Conservation (phyloP, 2,329 filamentous ascomycete species). For the Beauveria bassiana region DNA sequence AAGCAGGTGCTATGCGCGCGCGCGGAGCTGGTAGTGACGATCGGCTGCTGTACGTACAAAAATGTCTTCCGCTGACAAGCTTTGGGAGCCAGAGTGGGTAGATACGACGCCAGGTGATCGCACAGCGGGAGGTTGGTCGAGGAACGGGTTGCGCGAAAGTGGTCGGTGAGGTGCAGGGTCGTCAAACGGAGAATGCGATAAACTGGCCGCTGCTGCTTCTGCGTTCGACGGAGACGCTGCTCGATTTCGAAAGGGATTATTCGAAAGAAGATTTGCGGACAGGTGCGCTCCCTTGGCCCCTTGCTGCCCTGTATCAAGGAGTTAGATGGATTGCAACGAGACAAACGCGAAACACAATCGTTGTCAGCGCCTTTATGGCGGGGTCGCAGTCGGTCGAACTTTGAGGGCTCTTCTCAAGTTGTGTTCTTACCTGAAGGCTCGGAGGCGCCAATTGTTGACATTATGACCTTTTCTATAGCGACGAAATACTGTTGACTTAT, state of each 20-base stretch:
- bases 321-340: constrained; percentile 2
- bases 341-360: constrained; percentile 4
- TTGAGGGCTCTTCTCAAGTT: not conserved
- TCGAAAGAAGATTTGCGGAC: constrained; percentile 58
- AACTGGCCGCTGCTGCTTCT: constrained; percentile 20
- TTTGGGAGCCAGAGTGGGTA: constrained; percentile 35
- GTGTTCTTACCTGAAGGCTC: constrained; percentile 2
- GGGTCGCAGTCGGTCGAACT: not conserved
- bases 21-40: constrained; percentile 3
- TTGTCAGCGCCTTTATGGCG: not conserved
- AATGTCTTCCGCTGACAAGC: constrained; percentile 57
- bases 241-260: constrained; percentile 75
- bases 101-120: constrained; percentile 44
- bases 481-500: not conserved
- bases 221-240: constrained; percentile 49
- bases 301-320: constrained; percentile 1
- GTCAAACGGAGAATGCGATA: constrained; percentile 51
- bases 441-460: constrained; percentile 1
- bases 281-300: constrained; percentile 8
- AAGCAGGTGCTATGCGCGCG: not conserved
- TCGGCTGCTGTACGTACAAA: constrained; percentile 56
- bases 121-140: constrained; percentile 45
- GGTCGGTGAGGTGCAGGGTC: constrained; percentile 49
- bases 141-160: constrained; percentile 67
- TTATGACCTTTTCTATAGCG: not conserved